Evolutionary conservation across 129 eudicot species (phyloP).

Genomic region (sunflower (Helianthus annuus)): DNA sequence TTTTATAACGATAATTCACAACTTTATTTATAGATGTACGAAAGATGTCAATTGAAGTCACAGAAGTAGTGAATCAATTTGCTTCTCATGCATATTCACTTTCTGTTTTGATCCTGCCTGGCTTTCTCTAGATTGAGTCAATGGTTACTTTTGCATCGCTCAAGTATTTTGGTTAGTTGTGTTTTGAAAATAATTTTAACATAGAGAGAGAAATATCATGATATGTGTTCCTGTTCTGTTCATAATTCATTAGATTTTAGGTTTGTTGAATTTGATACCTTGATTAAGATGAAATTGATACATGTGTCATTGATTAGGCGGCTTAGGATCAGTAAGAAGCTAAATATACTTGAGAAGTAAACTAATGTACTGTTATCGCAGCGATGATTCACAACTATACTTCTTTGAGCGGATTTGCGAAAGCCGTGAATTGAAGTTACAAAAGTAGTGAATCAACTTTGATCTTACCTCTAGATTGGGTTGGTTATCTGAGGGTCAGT

Average conservation of each 20-base stretch:
- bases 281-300: constrained; percentile 7
- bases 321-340: neutral
- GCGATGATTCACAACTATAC: neutral
- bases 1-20: neutral
- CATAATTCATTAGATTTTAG: neutral
- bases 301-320: neutral
- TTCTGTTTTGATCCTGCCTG: too few species aligned
- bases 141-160: too few species aligned
- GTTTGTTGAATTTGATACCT: neutral
- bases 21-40: neutral
- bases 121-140: too few species aligned
- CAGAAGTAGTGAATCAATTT: neutral
- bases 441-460: neutral
- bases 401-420: neutral
- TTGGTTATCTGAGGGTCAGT: neutral
- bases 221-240: too few species aligned
- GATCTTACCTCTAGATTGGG: too few species aligned
- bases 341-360: constrained; percentile 3
- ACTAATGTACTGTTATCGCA: neutral
- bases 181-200: too few species aligned
- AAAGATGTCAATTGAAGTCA: neutral
- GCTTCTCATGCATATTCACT: too few species aligned
- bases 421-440: neutral
- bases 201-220: too few species aligned
- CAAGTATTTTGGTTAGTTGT: too few species aligned